phyloP scores from a whole-genome alignment of 352 stramenopile species.

The Pythium coloratum region DNA sequence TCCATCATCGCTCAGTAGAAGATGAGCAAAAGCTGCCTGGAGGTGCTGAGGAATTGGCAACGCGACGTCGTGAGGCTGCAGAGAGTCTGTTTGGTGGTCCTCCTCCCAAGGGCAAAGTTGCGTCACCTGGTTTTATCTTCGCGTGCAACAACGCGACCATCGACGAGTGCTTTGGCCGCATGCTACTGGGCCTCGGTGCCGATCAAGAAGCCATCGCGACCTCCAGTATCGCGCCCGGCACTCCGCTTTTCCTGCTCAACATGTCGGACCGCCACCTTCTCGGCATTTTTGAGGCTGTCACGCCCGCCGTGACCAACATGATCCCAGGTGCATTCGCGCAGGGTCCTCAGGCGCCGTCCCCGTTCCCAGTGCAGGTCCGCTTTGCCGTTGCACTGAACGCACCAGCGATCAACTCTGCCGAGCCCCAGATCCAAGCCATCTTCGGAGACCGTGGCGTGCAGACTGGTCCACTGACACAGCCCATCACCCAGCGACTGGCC shows the following conservation, averaged over 20 bases:
- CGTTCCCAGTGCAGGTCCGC: slow-evolving; percentile 71
- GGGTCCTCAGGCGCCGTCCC: slow-evolving; percentile 52
- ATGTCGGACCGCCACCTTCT: slow-evolving; percentile 83
- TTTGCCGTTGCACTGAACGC: slow-evolving; percentile 74
- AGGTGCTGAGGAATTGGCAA: slow-evolving; percentile 72
- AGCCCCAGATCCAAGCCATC: slow-evolving; percentile 72
- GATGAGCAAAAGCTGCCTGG: slow-evolving; percentile 74
- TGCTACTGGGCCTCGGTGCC: slow-evolving; percentile 75
- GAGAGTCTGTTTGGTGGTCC: slow-evolving; percentile 59
- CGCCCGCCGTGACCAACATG: slow-evolving; percentile 70
- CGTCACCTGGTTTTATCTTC: slow-evolving; percentile 78
- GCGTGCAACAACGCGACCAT: slow-evolving; percentile 80
- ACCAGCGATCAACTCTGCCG: slow-evolving; percentile 62
- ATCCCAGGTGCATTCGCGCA: slow-evolving; percentile 76
- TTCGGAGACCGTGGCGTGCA: slow-evolving; percentile 59
- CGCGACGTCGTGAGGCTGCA: slow-evolving; percentile 64
- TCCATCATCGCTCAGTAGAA: slow-evolving; percentile 84
- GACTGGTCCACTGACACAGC: slow-evolving; percentile 60
- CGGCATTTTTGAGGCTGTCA: slow-evolving; percentile 83
- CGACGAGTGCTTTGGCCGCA: slow-evolving; percentile 85
- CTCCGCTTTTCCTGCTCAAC: slow-evolving; percentile 85
- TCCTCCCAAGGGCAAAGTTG: slow-evolving; percentile 48
- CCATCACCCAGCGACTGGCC: slow-evolving; percentile 65
- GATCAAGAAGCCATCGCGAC: slow-evolving; percentile 70
- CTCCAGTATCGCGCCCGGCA: slow-evolving; percentile 70